These are phyloP conservation scores for Debaryomyces singareniensis DNA, from an alignment of 1,139 yeast species.

Conservation along the genomic window DNA sequence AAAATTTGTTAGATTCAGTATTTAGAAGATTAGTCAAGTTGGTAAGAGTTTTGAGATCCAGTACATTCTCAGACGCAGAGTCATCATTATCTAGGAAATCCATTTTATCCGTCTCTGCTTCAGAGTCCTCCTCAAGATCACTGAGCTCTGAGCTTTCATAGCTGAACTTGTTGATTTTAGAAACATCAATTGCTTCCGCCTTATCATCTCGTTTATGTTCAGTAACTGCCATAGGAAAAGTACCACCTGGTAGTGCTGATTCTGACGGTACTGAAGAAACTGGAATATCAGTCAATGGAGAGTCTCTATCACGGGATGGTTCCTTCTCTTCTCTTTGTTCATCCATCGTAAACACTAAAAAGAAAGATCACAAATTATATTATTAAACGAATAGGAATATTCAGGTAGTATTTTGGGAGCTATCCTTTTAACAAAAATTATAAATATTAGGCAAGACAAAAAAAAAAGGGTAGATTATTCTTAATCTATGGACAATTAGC, in stretches of 20 bases:
- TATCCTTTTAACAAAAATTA: too few species aligned
- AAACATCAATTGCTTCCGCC: conserved; percentile 4
- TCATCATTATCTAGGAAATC: conserved; percentile 44
- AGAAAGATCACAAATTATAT: too few species aligned
- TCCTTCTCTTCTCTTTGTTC: conserved; percentile 6
- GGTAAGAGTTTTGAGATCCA: conserved; percentile 36
- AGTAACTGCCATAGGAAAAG: too few species aligned
- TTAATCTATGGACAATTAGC: too few species aligned
- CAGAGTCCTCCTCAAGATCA: conserved; percentile 62
- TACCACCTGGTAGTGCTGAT: too few species aligned
- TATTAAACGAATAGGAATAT: too few species aligned
- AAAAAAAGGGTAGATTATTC: too few species aligned
- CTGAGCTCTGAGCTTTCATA: conserved; percentile 44
- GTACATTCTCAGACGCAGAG: conserved; percentile 18
- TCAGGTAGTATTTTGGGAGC: too few species aligned
- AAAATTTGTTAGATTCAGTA: too few species aligned
- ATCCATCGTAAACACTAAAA: too few species aligned
- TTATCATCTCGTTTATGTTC: too few species aligned
- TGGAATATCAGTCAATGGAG: conserved; percentile 36
- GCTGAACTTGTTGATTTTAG: conserved; percentile 11
- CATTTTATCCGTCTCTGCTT: conserved; percentile 78
- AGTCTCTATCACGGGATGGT: conserved; percentile 13
- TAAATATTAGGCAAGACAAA: too few species aligned
- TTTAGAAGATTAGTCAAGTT: conserved; percentile 27
- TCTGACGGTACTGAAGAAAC: conserved; percentile 36